Conservation (phyloP, 2,329 filamentous ascomycete species). For the Aspergillus floridensis region DNA sequence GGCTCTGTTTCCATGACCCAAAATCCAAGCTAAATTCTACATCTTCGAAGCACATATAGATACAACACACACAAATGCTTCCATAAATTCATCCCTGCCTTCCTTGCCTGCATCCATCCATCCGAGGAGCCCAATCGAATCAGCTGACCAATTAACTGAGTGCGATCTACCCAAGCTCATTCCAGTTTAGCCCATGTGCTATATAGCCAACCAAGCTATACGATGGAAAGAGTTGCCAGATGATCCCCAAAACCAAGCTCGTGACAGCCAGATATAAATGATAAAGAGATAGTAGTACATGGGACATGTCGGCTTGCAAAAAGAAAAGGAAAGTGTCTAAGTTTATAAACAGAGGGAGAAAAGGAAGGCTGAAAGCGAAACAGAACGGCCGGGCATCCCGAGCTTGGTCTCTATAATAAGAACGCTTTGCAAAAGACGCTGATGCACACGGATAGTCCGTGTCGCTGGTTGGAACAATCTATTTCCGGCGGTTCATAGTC, state of each 20-base stretch:
- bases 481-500: conserved; percentile 85
- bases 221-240: not conserved
- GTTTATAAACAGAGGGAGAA: not conserved
- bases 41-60: not conserved
- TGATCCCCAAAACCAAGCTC: not conserved
- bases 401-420: not conserved
- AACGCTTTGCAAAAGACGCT: not conserved
- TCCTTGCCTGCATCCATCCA: no score
- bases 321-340: not conserved
- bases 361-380: not conserved
- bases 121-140: no score
- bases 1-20: no score
- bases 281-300: conserved; percentile 6
- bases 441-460: not conserved
- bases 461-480: conserved; percentile 8
- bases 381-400: not conserved
- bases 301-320: not conserved
- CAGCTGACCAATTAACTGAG: no score
- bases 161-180: not conserved
- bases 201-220: not conserved
- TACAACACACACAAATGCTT: not conserved
- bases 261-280: not conserved
- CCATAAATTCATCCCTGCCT: no score
- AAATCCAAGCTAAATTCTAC: not conserved
- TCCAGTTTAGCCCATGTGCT: not conserved